Conservation (phyloP, 2,329 filamentous ascomycete genomes). For the Passalora sequoiae region DNA sequence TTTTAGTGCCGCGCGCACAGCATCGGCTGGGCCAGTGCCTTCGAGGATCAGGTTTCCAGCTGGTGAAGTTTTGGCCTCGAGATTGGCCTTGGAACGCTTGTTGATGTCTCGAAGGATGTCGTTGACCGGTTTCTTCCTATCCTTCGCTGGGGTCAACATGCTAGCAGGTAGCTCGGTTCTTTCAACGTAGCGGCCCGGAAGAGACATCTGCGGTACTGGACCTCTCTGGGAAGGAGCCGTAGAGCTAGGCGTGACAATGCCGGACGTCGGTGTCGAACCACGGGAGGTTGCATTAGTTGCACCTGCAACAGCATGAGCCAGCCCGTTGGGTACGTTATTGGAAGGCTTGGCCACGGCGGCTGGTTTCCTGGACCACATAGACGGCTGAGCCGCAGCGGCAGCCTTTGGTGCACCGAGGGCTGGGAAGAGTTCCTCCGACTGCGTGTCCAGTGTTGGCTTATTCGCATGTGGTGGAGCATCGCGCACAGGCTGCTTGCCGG, state of each 20-base stretch:
- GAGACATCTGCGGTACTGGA: constrained; percentile 52
- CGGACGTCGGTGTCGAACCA: constrained; percentile 60
- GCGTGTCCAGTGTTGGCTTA: constrained; percentile 61
- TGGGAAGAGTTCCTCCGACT: constrained; percentile 91
- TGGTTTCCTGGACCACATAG: constrained; percentile 72
- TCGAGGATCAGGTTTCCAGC: constrained; percentile 74
- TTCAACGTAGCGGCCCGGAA: constrained; percentile 80
- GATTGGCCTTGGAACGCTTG: constrained; percentile 78
- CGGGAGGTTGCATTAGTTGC: constrained; percentile 49
- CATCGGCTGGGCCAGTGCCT: constrained; percentile 75
- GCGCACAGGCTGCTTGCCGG: constrained; percentile 63
- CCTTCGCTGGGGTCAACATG: constrained; percentile 68
- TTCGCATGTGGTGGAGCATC: constrained; percentile 34
- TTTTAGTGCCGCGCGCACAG: constrained; percentile 81
- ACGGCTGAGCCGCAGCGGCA: constrained; percentile 55
- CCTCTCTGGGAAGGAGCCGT: constrained; percentile 43
- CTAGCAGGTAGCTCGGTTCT: constrained; percentile 67
- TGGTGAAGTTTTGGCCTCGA: constrained; percentile 69
- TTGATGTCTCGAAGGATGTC: constrained; percentile 91
- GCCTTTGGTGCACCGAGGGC: constrained; percentile 72
- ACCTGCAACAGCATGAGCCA: constrained; percentile 51
- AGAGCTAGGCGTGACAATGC: constrained; percentile 45
- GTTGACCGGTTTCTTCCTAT: constrained; percentile 77
- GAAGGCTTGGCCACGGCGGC: constrained; percentile 44
- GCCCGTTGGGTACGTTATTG: constrained; percentile 45